These are phyloP conservation scores for Ascocoryne sarcoides DNA, from an alignment of 2,329 filamentous ascomycete species.

Conservation along the genomic window DNA sequence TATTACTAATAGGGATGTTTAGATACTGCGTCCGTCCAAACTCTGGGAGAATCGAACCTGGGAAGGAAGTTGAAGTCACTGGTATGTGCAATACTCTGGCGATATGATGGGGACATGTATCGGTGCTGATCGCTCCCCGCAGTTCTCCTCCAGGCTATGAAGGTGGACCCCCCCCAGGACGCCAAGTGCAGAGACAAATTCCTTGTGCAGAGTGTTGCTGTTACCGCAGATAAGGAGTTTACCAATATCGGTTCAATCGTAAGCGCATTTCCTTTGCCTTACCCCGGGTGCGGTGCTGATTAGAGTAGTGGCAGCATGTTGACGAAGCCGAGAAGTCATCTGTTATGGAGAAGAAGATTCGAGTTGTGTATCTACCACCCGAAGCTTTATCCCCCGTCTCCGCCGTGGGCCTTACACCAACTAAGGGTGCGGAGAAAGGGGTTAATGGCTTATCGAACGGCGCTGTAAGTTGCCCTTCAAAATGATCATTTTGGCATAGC, in stretches of 20 bases:
- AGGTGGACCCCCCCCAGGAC: conserved; percentile 78
- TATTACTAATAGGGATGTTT: conserved; percentile 19
- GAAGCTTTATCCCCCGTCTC: conserved; percentile 32
- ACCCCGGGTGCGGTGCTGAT: conserved; percentile 5
- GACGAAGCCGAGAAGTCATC: conserved; percentile 65
- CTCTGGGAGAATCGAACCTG: conserved; percentile 88
- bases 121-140: conserved; percentile 15
- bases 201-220: conserved; percentile 82
- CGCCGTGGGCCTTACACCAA: conserved; percentile 18
- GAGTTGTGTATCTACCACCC: conserved; percentile 72
- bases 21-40: conserved; percentile 98
- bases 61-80: conserved; percentile 83
- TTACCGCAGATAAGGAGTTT: conserved; percentile 77
- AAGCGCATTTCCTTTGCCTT: conserved; percentile 29
- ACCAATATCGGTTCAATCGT: conserved; percentile 74
- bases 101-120: conserved; percentile 3
- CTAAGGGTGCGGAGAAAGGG: conserved; percentile 24
- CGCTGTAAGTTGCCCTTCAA: conserved; percentile 12
- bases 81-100: conserved; percentile 44
- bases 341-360: conserved; percentile 91
- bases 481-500: background rate
- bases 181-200: conserved; percentile 96
- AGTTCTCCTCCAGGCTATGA: conserved; percentile 98
- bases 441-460: conserved; percentile 18
- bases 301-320: conserved; percentile 54